These are phyloP conservation scores for Gleditsia sinensis DNA, from an alignment of 306 rosid genomes.

Conservation along the genomic window DNA sequence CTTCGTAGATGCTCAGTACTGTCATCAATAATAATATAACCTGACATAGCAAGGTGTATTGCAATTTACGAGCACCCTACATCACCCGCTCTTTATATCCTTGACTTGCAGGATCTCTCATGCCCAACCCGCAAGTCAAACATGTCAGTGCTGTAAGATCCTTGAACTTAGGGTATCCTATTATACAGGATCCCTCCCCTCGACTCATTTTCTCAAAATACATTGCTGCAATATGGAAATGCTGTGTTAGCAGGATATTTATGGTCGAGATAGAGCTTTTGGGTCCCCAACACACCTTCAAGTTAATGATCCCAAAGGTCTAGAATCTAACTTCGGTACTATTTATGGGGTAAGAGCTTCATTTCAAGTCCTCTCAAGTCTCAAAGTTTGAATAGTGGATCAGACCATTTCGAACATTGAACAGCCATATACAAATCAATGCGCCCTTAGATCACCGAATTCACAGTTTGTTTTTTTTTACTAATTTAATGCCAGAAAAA, in stretches of 20 bases:
- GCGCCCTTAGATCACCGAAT: not conserved
- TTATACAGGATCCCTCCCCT: not conserved
- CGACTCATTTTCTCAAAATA: not conserved
- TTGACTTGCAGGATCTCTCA: not conserved
- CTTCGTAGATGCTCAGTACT: not conserved
- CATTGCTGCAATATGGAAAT: not conserved
- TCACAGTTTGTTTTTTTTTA: not conserved
- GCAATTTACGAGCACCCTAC: not conserved
- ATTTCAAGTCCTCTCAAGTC: not conserved
- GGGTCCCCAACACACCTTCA: not conserved
- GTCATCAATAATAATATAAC: not conserved
- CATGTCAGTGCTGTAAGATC: not conserved
- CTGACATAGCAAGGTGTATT: not conserved
- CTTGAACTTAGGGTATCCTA: no score
- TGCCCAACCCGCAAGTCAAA: not conserved
- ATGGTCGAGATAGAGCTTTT: no score
- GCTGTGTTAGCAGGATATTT: no score
- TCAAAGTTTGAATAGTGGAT: no score
- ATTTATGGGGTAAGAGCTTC: not conserved
- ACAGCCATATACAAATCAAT: not conserved
- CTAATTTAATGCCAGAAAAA: no score
- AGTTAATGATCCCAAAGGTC: not conserved
- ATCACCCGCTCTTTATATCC: not conserved
- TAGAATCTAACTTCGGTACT: not conserved
- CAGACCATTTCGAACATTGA: no score